These are phyloP conservation scores for Nemania bipapillata DNA, from an alignment of 2,329 filamentous ascomycete species.

Conservation along the genomic window DNA sequence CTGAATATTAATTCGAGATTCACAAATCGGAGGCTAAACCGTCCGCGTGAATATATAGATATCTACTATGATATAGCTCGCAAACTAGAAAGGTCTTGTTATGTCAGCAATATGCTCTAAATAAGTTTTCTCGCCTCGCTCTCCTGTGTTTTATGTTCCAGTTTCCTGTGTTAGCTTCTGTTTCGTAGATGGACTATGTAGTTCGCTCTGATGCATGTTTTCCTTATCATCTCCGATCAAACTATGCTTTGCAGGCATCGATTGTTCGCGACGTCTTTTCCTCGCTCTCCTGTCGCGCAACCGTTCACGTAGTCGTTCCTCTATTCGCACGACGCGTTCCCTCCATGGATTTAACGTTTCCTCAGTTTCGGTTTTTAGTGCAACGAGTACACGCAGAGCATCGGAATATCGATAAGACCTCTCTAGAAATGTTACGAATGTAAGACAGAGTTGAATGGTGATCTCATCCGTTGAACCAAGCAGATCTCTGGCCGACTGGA, in stretches of 20 bases:
- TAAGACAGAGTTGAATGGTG: background rate
- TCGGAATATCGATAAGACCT: background rate
- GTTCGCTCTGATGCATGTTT: background rate
- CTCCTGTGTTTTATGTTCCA: background rate
- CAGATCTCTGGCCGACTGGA: background rate
- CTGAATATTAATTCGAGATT: background rate
- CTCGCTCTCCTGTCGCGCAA: background rate
- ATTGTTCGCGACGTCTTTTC: background rate
- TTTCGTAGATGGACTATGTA: background rate
- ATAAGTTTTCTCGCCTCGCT: background rate
- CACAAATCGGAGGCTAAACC: background rate
- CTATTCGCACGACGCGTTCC: background rate
- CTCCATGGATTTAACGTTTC: background rate
- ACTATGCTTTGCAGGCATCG: background rate
- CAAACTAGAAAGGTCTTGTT: background rate
- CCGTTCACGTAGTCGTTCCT: background rate
- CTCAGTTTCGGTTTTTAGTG: background rate
- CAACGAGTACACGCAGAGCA: background rate
- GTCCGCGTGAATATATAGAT: background rate
- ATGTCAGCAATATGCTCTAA: background rate
- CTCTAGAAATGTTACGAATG: background rate
- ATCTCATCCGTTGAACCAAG: background rate
- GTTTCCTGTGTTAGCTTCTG: background rate
- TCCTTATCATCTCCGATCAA: background rate
- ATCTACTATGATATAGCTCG: background rate